These are phyloP conservation scores for Alternaria gansuensis DNA, from an alignment of 2,329 filamentous ascomycete species.

Conservation along the genomic window DNA sequence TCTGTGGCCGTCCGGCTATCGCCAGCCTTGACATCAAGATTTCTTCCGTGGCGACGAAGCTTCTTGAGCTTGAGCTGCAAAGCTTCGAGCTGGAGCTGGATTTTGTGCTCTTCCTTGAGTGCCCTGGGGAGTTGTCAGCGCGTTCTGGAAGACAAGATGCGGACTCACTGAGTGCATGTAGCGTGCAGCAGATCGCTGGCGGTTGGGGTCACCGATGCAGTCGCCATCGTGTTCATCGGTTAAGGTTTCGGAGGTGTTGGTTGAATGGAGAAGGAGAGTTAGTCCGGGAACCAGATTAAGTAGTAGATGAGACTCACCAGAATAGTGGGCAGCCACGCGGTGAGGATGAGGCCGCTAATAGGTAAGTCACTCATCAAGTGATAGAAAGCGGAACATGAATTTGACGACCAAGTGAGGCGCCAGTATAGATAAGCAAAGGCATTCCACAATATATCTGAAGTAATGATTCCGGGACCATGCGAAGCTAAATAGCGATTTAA, in stretches of 20 bases:
- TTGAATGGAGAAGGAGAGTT: neutral
- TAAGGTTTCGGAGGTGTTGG: too few relatives aligned
- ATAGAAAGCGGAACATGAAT: neutral
- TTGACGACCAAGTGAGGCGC: neutral
- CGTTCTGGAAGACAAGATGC: too few relatives aligned
- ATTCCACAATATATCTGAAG: neutral
- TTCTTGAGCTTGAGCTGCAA: neutral
- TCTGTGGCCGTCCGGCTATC: neutral
- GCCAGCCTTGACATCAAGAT: neutral
- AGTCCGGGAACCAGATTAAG: neutral
- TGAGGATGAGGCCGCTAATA: neutral
- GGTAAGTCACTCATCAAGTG: neutral
- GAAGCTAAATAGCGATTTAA: too few relatives aligned
- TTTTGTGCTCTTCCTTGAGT: neutral
- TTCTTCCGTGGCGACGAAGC: neutral
- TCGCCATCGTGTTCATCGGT: neutral
- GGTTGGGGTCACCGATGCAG: fast-evolving
- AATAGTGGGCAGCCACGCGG: neutral
- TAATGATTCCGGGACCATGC: too few relatives aligned
- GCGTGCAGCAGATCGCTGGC: neutral
- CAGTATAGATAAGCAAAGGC: neutral
- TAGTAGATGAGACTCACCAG: neutral
- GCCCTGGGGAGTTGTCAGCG: neutral
- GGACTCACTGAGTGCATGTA: neutral
- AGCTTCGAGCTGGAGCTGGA: neutral